phyloP scores from a whole-genome alignment of 2,329 filamentous ascomycete genomes.

The Paecilomyces niveus region DNA sequence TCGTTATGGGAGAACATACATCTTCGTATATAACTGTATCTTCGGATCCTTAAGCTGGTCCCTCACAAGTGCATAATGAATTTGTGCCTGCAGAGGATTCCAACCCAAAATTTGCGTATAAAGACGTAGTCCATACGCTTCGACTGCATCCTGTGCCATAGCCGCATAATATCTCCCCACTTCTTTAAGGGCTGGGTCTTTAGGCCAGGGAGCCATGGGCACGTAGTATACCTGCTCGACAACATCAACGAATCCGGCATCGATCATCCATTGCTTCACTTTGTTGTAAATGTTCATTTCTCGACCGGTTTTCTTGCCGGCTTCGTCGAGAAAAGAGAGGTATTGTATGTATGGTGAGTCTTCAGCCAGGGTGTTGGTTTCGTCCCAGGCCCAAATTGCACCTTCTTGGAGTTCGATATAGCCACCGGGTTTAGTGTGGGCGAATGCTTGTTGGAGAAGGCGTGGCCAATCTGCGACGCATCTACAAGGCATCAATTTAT shows the following conservation, averaged over 20 bases:
- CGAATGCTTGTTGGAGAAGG: not conserved
- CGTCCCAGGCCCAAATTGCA: not conserved
- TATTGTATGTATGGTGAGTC: not conserved
- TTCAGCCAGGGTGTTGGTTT: not conserved
- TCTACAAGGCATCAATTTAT: not conserved
- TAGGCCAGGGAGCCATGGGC: conserved; percentile 13
- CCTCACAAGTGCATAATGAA: conserved; percentile 13
- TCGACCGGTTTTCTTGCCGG: not conserved
- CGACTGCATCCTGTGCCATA: conserved; percentile 12
- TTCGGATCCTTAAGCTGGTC: conserved; percentile 10
- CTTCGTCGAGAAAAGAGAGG: not conserved
- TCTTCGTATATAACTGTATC: conserved; percentile 13
- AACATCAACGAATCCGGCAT: conserved; percentile 10
- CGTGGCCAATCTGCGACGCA: not conserved
- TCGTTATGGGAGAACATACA: conserved; percentile 2
- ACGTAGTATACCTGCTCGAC: conserved; percentile 7
- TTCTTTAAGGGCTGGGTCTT: conserved; percentile 10
- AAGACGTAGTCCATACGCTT: conserved; percentile 12
- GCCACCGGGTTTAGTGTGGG: not conserved
- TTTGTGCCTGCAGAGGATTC: conserved; percentile 8
- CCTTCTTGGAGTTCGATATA: not conserved
- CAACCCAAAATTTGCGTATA: conserved; percentile 14
- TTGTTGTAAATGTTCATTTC: not conserved
- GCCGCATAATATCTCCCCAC: conserved; percentile 12
- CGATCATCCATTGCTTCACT: not conserved